phyloP scores from a whole-genome alignment of 805 yeast genomes.

The Saturnispora diversa region DNA sequence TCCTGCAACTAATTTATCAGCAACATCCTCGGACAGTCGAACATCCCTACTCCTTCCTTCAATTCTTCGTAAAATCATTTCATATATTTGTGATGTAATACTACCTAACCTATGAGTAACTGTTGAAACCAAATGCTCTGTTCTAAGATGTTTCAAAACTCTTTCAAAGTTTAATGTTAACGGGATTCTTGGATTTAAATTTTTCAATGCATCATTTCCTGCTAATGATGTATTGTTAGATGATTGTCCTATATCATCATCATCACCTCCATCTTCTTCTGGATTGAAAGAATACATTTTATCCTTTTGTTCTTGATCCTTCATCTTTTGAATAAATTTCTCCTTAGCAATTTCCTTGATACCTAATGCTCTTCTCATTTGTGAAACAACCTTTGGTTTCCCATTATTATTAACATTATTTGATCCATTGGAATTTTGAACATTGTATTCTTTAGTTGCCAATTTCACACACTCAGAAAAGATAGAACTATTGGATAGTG shows the following conservation, averaged over 20 bases:
- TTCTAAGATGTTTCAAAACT: conserved; percentile 59
- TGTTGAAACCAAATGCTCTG: conserved; percentile 52
- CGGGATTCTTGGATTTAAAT: conserved; percentile 42
- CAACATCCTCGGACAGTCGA: conserved; percentile 14
- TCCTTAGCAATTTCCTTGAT: conserved; percentile 50
- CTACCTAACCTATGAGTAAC: conserved; percentile 64
- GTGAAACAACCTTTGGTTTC: conserved; percentile 33
- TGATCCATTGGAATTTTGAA: conserved; percentile 3
- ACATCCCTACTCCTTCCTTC: conserved; percentile 42
- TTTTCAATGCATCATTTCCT: conserved; percentile 22
- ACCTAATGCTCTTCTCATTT: conserved; percentile 48
- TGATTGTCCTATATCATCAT: conserved; percentile 4
- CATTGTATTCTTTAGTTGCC: conserved; percentile 23
- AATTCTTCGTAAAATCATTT: conserved; percentile 43
- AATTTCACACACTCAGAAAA: conserved; percentile 29
- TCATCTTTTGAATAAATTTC: conserved; percentile 17
- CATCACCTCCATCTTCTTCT: conserved; percentile 10
- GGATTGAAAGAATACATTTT: neutral
- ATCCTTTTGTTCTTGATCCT: conserved; percentile 5
- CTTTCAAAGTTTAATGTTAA: conserved; percentile 57
- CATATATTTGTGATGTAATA: conserved; percentile 57
- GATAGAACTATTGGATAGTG: conserved; percentile 27
- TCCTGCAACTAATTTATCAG: conserved; percentile 26
- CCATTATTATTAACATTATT: conserved; percentile 1
- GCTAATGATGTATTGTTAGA: too few species aligned